A percentile compares a stretch with the other conserved stretches of the same genome.
Evolutionary conservation across 2,329 filamentous ascomycete species (phyloP).

Genomic region (Microascus cirrosus): DNA sequence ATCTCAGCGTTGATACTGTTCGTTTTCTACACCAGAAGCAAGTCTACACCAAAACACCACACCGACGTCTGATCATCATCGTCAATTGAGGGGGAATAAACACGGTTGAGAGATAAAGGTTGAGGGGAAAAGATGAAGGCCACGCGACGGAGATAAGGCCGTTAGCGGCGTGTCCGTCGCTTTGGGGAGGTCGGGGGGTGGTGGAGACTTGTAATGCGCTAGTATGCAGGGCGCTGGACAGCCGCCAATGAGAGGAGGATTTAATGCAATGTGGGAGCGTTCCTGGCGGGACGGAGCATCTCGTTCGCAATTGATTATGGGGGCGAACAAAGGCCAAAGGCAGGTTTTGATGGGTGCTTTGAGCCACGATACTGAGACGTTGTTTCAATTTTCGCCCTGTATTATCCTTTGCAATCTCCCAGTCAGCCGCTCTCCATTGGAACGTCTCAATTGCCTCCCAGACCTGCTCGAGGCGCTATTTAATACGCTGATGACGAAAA

Average conservation of each 20-base stretch:
- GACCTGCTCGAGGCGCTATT: background rate
- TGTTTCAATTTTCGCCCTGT: no score
- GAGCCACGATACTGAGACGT: no score
- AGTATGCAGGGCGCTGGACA: background rate
- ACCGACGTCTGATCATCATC: background rate
- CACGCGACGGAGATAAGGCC: background rate
- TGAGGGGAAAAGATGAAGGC: background rate
- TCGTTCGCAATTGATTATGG: background rate
- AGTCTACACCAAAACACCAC: background rate
- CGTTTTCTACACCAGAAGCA: background rate
- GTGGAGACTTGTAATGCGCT: background rate
- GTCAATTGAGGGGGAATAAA: background rate
- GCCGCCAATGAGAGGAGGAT: background rate
- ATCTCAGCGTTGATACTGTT: background rate
- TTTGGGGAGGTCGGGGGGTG: no score
- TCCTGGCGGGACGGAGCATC: background rate
- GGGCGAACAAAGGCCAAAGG: no score
- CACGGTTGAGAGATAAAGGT: background rate
- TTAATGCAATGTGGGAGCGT: background rate
- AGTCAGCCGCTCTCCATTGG: no score
- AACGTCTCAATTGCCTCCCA: no score
- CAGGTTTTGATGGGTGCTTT: no score
- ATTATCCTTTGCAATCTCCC: no score
- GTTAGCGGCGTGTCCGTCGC: no score
- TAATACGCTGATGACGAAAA: background rate